These are phyloP conservation scores for Boletus edulis DNA, from an alignment of 768 basidiomycete species.

Conservation along the genomic window DNA sequence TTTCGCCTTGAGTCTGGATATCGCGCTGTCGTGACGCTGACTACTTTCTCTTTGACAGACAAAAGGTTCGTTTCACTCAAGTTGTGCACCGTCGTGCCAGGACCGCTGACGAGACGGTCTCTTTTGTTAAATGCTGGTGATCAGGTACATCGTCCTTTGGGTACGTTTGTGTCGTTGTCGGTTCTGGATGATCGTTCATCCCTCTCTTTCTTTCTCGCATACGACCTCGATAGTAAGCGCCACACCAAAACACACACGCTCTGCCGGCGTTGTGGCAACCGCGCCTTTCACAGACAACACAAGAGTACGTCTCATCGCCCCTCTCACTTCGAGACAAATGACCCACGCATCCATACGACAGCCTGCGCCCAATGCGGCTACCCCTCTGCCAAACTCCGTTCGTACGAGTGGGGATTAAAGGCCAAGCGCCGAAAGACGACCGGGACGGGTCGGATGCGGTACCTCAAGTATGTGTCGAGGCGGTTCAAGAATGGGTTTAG, in stretches of 20 bases:
- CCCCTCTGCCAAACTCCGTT: slow-evolving; percentile 92
- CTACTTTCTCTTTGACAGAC: slow-evolving; percentile 50
- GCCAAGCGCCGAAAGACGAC: slow-evolving; percentile 99
- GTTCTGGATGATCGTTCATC: neutral
- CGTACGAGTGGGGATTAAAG: slow-evolving; percentile 98
- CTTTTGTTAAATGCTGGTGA: slow-evolving; percentile 7
- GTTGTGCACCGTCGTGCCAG: neutral
- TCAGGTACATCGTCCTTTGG: slow-evolving; percentile 95
- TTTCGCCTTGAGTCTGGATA: neutral
- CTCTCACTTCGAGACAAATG: too few species aligned
- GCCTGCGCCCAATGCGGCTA: slow-evolving; percentile 96
- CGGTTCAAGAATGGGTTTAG: slow-evolving; percentile 99
- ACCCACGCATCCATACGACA: slow-evolving; percentile 25
- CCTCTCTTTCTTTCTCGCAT: too few species aligned
- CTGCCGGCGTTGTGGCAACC: slow-evolving; percentile 94
- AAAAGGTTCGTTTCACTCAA: slow-evolving; percentile 62
- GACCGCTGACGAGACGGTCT: slow-evolving; percentile 12
- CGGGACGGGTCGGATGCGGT: slow-evolving; percentile 92
- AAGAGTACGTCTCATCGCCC: slow-evolving; percentile 62
- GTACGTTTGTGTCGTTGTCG: slow-evolving; percentile 44
- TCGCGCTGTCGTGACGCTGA: slow-evolving; percentile 8
- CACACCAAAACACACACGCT: slow-evolving; percentile 97
- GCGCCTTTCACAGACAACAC: slow-evolving; percentile 98
- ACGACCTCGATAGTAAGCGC: slow-evolving; percentile 64
- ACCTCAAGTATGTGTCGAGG: slow-evolving; percentile 89